phyloP scores from a whole-genome alignment of 208 protist species.

The Eutreptiella sp. region DNA sequence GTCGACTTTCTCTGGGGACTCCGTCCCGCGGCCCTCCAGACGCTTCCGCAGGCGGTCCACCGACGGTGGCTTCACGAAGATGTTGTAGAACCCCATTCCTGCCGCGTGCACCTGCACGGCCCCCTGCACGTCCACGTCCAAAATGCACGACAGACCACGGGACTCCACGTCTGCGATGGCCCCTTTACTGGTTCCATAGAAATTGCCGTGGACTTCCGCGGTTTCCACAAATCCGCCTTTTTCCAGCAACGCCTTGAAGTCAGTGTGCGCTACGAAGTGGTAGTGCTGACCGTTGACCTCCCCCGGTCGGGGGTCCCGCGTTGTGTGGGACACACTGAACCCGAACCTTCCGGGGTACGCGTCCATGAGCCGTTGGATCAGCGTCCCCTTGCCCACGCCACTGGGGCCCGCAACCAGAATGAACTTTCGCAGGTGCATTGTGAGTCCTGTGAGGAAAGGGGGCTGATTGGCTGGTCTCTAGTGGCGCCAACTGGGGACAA shows the following conservation, averaged over 20 bases:
- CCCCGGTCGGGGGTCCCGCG: constrained; percentile 54
- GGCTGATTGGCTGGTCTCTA: no score
- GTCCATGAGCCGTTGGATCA: constrained; percentile 54
- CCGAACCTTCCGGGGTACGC: constrained; percentile 55
- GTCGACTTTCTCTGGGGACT: constrained; percentile 60
- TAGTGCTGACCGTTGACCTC: constrained; percentile 75
- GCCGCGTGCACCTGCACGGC: constrained; percentile 50
- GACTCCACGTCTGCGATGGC: constrained; percentile 51
- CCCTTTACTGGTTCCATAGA: constrained; percentile 74
- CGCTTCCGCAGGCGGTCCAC: constrained; percentile 57
- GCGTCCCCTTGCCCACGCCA: constrained; percentile 74
- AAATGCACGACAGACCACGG: constrained; percentile 46
- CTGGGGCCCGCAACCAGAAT: constrained; percentile 71
- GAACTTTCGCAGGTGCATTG: constrained; percentile 38
- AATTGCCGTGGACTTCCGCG: constrained; percentile 49
- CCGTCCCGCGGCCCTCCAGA: constrained; percentile 63
- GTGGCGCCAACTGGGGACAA: no score
- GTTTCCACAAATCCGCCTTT: constrained; percentile 63
- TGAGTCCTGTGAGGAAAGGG: no score
- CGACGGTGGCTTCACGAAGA: constrained; percentile 64
- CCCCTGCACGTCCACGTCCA: constrained; percentile 71
- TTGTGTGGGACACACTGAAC: constrained; percentile 80
- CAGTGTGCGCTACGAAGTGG: constrained; percentile 54
- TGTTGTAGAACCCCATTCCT: constrained; percentile 44
- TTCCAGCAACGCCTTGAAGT: constrained; percentile 51